Base-by-base conservation (phyloP, 768 basidiomycete genomes). In the Podaxis sp. region DNA sequence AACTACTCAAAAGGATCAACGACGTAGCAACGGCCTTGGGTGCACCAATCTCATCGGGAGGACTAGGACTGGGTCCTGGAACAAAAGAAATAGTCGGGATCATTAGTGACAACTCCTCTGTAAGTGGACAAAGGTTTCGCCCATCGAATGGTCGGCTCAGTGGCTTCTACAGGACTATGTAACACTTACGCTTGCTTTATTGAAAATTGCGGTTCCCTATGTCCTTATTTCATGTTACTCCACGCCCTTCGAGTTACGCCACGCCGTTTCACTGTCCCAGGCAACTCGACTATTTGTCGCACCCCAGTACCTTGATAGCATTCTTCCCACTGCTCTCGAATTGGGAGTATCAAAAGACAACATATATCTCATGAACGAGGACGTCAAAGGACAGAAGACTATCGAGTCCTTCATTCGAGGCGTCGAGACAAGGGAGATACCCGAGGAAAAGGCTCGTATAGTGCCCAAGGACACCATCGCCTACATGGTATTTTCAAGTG, bases 401-500 rank as follows among this genome's bases (percentile, higher is more conserved):
- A 51, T 69, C 66, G 9, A 74, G 76, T 47, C 44, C 21, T 70
- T 86, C 46, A 76, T 86, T 11, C 68, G 73, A 6, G 65, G 69
- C 13, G 78, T 77, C 21, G 72, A 71, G 38, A 65, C 57, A n/a
- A 74, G 72, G 25, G 70, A 72, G 1, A 65, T 80, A 1, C 76
- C 81, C 4, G 67, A 74, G 1, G 66, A 81, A 2, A 71, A 73
- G 0, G 72, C 84, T 37, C 77, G 76, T 42, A 72, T 76, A 0
- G 87, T 82, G 0, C 71, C 63, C 7, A 74, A 72, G 25, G 74
- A 86, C 59, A 87, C 85, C 0, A 70, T 89, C 1, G 89, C 86
- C 0, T 89, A 90, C 68, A 72, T 91, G 2, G 73, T 87, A 0
- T 90, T 89, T 67, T 91, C 89, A 1, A 91, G 89, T 65, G 89